These are phyloP conservation scores for Beverwykella pulmonaria DNA, from an alignment of 495 filamentous ascomycete genomes.

Conservation along the genomic window DNA sequence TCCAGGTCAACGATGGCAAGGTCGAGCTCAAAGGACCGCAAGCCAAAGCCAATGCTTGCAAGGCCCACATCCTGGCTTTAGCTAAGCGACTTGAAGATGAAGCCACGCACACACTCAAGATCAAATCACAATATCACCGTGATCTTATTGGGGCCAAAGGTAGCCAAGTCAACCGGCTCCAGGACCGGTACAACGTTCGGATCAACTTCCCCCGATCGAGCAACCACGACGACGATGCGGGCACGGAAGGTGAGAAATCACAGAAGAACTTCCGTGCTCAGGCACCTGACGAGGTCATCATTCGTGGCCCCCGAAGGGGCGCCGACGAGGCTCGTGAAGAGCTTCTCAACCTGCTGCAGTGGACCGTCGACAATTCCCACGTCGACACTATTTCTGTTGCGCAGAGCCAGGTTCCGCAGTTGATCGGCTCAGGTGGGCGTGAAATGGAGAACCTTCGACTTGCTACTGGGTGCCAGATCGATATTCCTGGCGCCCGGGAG, in stretches of 20 bases:
- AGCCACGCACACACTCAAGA: slow-evolving; percentile 79
- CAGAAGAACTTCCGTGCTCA: slow-evolving; percentile 65
- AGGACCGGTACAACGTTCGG: slow-evolving; percentile 85
- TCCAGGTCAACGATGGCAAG: slow-evolving; percentile 77
- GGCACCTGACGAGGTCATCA: slow-evolving; percentile 82
- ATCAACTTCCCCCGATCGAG: slow-evolving; percentile 87
- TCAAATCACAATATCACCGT: slow-evolving; percentile 83
- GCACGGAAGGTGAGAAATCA: slow-evolving; percentile 65
- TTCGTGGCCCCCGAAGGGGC: slow-evolving; percentile 87
- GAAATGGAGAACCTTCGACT: slow-evolving; percentile 89
- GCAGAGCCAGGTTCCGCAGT: slow-evolving; percentile 79
- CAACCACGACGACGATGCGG: slow-evolving; percentile 68
- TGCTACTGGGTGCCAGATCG: slow-evolving; percentile 80
- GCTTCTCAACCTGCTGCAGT: slow-evolving; percentile 81
- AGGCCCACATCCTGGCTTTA: slow-evolving; percentile 70
- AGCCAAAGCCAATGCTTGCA: slow-evolving; percentile 81
- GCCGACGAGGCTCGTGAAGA: slow-evolving; percentile 90
- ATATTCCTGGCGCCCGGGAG: slow-evolving; percentile 74
- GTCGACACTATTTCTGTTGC: slow-evolving; percentile 79
- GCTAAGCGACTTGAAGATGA: slow-evolving; percentile 85
- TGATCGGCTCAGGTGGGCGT: slow-evolving; percentile 86
- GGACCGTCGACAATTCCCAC: slow-evolving; percentile 80
- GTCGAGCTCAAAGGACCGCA: slow-evolving; percentile 72
- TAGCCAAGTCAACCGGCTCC: slow-evolving; percentile 66
- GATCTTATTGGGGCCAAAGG: slow-evolving; percentile 70